Evolutionary conservation across 805 yeast genomes (phyloP).

Genomic region (Cyberlindnera veronae): DNA sequence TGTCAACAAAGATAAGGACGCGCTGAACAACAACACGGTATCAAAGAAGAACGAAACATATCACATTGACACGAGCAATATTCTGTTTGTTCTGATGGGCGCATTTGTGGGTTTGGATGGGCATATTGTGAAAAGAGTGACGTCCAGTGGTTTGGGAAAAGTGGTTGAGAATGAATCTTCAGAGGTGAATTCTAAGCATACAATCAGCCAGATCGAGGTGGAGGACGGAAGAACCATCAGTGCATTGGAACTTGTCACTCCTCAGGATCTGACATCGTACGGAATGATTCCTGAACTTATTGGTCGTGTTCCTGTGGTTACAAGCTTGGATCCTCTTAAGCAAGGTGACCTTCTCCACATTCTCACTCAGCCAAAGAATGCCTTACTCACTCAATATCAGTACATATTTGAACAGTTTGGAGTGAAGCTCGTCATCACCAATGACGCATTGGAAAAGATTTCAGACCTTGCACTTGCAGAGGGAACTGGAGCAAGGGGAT

Average conservation of each 20-base stretch:
- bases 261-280: constrained; percentile 47
- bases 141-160: constrained; percentile 26
- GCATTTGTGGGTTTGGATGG: constrained; percentile 59
- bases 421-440: constrained; percentile 46
- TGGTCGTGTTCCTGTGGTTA: constrained; percentile 55
- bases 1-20: constrained; percentile 29
- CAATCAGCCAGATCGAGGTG: constrained; percentile 34
- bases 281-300: constrained; percentile 60
- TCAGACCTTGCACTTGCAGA: constrained; percentile 47
- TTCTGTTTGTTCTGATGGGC: constrained; percentile 55
- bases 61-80: constrained; percentile 52
- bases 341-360: constrained; percentile 45
- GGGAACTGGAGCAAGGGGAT: constrained; percentile 62
- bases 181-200: constrained; percentile 12
- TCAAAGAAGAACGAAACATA: constrained; percentile 40
- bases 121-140: constrained; percentile 40
- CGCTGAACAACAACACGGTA: constrained; percentile 30
- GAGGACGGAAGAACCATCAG: constrained; percentile 36
- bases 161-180: constrained; percentile 17
- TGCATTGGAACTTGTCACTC: constrained; percentile 44
- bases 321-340: constrained; percentile 45
- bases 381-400: constrained; percentile 49
- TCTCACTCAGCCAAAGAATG: constrained; percentile 52
- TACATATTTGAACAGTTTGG: constrained; percentile 52
- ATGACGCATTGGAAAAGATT: constrained; percentile 43